Evolutionary conservation across 2,329 filamentous ascomycete species (phyloP), one percentile per base, ranked within the genome.

Genomic region (Fusarium mundagurra): DNA sequence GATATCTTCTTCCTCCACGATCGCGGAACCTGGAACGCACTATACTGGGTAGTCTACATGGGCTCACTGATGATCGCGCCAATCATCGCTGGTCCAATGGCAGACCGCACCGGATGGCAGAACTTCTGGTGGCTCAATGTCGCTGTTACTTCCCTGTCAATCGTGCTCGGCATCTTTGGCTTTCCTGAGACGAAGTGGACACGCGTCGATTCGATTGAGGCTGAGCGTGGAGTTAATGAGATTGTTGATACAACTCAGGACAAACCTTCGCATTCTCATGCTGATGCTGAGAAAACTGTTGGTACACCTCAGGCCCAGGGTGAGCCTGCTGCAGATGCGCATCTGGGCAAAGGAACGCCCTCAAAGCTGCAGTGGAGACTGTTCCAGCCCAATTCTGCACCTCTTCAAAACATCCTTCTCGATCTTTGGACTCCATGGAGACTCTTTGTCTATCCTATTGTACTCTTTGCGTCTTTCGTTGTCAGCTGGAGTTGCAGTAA

Each of bases 1-100:
- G 71, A 73, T 12, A 73, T 73, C 18, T 73, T 67, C 45, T 73
- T 73, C 50, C 71, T 73, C 6, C 70, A 73, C 47, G 71, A 73
- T 17, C 61, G 71, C 9, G 70, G 71, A 24, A 73, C 61, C 36
- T 73, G 71, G 71, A 73, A 73, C 29, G 65, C 71, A 8, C 22
- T 73, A 41, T 73, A 73, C 17, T 73, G 70, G 71, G 71, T 73
- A 16, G 27, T 61, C 0, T 73, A 73, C 18, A 73, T 61, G 22
- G 71, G 70, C 2, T 57, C 71, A 4, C 11, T 73, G 1, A 73
- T 73, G 63, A 16, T 65, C 10, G 63, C 63, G 0, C 63, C 63
- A 9, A 54, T 65, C 16, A 64, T 65, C 16, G 59, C 63, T 1
- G 63, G 59, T 1, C 59, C 63, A 1, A 65, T 65, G 63, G 63